Percentiles rank a stretch among this genome's conserved stretches.
Evolutionary conservation across 2,329 filamentous ascomycete species (phyloP).

Genomic region (Sordariomycetes sp.): DNA sequence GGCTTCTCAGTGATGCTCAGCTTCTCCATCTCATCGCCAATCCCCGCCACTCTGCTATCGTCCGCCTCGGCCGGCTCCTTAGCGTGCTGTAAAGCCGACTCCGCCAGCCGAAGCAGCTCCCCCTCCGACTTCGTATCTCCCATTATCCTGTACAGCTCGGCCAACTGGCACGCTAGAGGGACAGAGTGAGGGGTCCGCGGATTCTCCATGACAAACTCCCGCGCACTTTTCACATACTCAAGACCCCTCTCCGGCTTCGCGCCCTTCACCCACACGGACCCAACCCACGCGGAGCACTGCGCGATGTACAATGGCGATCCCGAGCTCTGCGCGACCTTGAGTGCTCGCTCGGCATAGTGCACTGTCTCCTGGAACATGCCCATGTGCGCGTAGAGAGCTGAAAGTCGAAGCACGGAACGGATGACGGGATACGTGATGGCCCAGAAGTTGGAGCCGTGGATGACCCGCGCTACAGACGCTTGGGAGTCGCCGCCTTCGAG

Average conservation of each 20-base stretch:
- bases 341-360: constrained; percentile 75
- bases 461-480: background rate
- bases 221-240: constrained; percentile 38
- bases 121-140: constrained; percentile 28
- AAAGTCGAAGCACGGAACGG: constrained; percentile 58
- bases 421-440: constrained; percentile 61
- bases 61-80: background rate
- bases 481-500: background rate
- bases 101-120: constrained; percentile 32
- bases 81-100: constrained; percentile 24
- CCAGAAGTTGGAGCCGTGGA: constrained; percentile 59
- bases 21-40: constrained; percentile 22
- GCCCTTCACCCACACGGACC: constrained; percentile 41
- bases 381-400: constrained; percentile 66
- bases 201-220: constrained; percentile 25
- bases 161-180: constrained; percentile 37
- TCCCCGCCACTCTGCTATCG: constrained; percentile 10
- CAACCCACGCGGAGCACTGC: constrained; percentile 40
- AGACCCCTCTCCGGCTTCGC: constrained; percentile 45
- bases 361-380: constrained; percentile 81
- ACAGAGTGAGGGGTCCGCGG: constrained; percentile 6
- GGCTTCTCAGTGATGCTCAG: constrained; percentile 15
- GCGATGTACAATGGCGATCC: constrained; percentile 45
- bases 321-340: constrained; percentile 60
- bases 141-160: constrained; percentile 38